Base-by-base conservation (phyloP, 768 basidiomycete species). In the Pholiota molesta region DNA sequence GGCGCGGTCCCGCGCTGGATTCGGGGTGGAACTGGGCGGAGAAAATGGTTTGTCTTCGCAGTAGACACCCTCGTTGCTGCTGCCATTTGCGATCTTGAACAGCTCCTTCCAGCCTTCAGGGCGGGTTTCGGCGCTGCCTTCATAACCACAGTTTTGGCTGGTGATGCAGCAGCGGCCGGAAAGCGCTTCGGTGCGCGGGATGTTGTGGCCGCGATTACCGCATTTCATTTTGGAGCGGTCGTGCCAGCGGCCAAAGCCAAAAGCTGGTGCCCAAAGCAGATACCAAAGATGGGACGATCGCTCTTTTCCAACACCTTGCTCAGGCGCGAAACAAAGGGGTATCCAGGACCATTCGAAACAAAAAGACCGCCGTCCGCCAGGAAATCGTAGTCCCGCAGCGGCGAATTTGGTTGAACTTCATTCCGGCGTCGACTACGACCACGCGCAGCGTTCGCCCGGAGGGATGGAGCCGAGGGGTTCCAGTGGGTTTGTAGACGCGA, bases 351-450 rank as follows among this genome's bases (percentile, higher is more conserved):
- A 29, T 29, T 29, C 29, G 29, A 29, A 29, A 29, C 6, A 29
- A 29, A 29, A 29, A 29, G 29, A 29, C 29, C 29, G 29, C 6
- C 29, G 29, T 29, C 29, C 6, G 29, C 29, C 3, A 29, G 29
- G 29, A 29, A 29, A 29, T 29, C 29, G 6, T 29, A 29, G 3
- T 29, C 29, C 29, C 29, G 79, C 99, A 98, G 80, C 97, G 99
- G 35, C 97, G 86, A 68, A 99, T 95, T 76, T 99, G 97, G 76
- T 99, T 99, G 81, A 92, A 97, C 77, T 99, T 99, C 94, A 99
- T 99, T n/a, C 97, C 97, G 55, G 99, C 97, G 73, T 99, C 97
- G 61, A 99, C 78, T 5, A 94, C 95, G 16, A 99, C 71, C 29
- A 99, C 85, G 62, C 97, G 91, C 31, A 99, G 72, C 0, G 86